Base-by-base conservation (phyloP, 225 moss, liverwort and hornwort species). In the Rhytidiadelphus loreus region DNA sequence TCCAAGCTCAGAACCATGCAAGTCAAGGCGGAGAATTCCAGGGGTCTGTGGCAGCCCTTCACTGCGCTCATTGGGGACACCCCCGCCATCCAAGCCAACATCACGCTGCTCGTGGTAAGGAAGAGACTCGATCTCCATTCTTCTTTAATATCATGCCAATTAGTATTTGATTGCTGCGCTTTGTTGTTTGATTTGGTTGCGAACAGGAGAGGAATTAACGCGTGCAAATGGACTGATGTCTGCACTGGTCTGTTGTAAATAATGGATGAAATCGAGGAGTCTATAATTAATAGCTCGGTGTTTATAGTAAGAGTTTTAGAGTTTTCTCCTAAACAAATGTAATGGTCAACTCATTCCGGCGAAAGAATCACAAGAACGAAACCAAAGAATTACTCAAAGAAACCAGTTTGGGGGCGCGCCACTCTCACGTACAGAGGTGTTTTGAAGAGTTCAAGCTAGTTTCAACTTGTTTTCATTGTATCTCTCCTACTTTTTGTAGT, bases 11-110 rank as follows among this genome's bases (percentile, higher is more conserved):
- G 93, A 32, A 89, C 83, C 63, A 87, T 89, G 89, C 95, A 95
- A 41, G 86, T 87, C 13, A 93, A 92, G 89, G 93, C 90, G 30
- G 95, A 95, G 83, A 91, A 89, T 18, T 95, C 94, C 8, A 94
- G 93, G 8, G 93, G 95, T 5, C 50, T 95, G 83, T 93, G 90
- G 92, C 91, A 92, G 91, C 95, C 95, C 18, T 94, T 95, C 79
- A 88, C 86, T 1, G 92, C 94, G 18, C 88, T 95, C 26, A 83
- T 94, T 4, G 94, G 94, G 11, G 94, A 95, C 69, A 88, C 87
- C 43, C 90, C 90, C 13, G 88, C 82, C 30, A 81, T 89, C 65
- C 72, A 77, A 41, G 89, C 88, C 48, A 56, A 77, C 29, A 78
- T 35, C 25, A 86, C 89, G 77, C 69, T 90, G 28, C 0, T 90